Conservation (phyloP, 2,329 filamentous ascomycete species). For the Malbranchea zuffiana region DNA sequence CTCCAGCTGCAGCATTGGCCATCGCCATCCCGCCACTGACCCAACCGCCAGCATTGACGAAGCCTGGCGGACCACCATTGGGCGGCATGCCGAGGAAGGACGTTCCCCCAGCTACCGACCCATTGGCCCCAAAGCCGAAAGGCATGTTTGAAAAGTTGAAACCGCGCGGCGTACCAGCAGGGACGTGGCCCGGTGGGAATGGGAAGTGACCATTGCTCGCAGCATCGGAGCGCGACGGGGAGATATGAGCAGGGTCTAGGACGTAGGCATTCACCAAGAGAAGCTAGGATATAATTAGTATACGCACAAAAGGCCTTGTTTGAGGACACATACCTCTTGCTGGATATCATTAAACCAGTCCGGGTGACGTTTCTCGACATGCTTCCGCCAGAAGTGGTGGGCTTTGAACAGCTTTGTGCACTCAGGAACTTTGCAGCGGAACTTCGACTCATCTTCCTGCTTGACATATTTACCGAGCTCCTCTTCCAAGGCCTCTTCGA, state of each 20-base stretch:
- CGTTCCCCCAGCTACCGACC: slow-evolving; percentile 28
- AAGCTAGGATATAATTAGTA: slow-evolving; percentile 48
- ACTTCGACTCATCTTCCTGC: slow-evolving; percentile 96
- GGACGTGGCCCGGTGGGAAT: slow-evolving; percentile 60
- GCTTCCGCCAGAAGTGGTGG: slow-evolving; percentile 93
- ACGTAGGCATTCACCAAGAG: slow-evolving; percentile 89
- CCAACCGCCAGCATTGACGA: slow-evolving; percentile 28
- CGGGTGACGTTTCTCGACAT: slow-evolving; percentile 86
- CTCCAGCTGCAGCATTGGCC: slow-evolving; percentile 7
- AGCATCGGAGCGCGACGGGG: slow-evolving; percentile 81
- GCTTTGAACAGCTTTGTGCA: slow-evolving; percentile 97
- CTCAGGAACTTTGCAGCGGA: slow-evolving; percentile 88
- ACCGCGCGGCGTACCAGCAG: slow-evolving; percentile 75
- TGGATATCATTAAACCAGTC: slow-evolving; percentile 76
- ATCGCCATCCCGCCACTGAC: slow-evolving; percentile 20
- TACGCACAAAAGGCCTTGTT: not conserved
- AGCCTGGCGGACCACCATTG: slow-evolving; percentile 23
- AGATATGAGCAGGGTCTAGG: slow-evolving; percentile 86
- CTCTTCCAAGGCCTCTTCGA: slow-evolving; percentile 77
- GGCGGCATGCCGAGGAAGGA: slow-evolving; percentile 25
- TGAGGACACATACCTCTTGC: slow-evolving; percentile 58
- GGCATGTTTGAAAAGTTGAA: slow-evolving; percentile 72
- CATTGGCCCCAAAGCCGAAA: slow-evolving; percentile 44
- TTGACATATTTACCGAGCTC: slow-evolving; percentile 83
- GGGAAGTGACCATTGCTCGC: slow-evolving; percentile 96